Conservation (phyloP, 768 basidiomycete species). For the Auricularia heimuer region DNA sequence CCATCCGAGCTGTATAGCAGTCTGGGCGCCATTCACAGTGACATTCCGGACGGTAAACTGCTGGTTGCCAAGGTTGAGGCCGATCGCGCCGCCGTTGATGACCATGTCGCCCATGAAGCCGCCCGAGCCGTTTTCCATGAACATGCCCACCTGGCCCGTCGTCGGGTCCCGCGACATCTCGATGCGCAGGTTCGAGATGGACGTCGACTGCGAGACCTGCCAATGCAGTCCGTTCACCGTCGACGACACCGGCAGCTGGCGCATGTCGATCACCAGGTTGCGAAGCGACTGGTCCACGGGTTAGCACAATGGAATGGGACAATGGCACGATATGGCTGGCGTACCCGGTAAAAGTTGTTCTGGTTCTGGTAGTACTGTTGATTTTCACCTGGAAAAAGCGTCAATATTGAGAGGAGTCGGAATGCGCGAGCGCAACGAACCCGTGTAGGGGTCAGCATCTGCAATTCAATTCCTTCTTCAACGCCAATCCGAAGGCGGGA, state of each 20-base stretch:
- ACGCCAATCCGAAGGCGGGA: slow-evolving; percentile 19
- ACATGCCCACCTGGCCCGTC: slow-evolving; percentile 12
- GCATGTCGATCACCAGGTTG: slow-evolving; percentile 10
- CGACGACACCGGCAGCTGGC: slow-evolving; percentile 7
- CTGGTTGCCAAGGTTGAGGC: slow-evolving; percentile 46
- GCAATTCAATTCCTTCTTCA: background rate
- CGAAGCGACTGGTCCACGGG: slow-evolving; percentile 4
- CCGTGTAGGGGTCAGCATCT: background rate
- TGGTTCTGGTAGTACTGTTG: slow-evolving; percentile 10
- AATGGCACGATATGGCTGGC: background rate
- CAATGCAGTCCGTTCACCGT: slow-evolving; percentile 7
- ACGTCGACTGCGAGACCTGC: slow-evolving; percentile 20
- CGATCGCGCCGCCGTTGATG: slow-evolving; percentile 8
- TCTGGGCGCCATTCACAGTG: slow-evolving; percentile 43
- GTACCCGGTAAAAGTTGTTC: slow-evolving; percentile 9
- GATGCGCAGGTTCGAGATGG: slow-evolving; percentile 60
- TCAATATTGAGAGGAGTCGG: background rate
- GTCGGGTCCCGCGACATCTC: slow-evolving; percentile 13
- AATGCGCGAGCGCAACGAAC: background rate
- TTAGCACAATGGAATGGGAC: too few relatives aligned
- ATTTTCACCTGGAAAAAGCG: background rate
- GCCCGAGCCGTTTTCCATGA: slow-evolving; percentile 12
- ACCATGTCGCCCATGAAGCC: slow-evolving; percentile 16
- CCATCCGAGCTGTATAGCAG: slow-evolving; percentile 20
- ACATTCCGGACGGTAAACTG: slow-evolving; percentile 58